These are phyloP conservation scores for Hypoxylon rickii DNA, from an alignment of 495 filamentous ascomycete genomes.

Conservation along the genomic window DNA sequence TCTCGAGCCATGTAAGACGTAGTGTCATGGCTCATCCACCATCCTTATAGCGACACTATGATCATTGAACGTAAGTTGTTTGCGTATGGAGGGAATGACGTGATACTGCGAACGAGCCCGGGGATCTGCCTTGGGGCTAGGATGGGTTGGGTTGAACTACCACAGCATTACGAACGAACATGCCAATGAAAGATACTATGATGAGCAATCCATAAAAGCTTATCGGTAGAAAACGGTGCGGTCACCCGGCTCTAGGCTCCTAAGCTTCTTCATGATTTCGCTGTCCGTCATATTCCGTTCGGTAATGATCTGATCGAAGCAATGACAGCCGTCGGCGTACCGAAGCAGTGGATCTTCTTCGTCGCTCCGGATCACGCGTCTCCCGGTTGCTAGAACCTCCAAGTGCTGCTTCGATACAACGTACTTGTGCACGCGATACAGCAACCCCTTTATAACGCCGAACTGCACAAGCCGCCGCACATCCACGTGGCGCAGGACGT, in stretches of 20 bases:
- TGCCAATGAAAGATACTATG: no score
- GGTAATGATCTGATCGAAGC: slow-evolving; percentile 89
- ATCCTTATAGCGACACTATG: no score
- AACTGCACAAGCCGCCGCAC: slow-evolving; percentile 91
- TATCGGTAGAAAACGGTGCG: slow-evolving; percentile 56
- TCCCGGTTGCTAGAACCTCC: slow-evolving; percentile 46
- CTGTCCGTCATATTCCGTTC: slow-evolving; percentile 66
- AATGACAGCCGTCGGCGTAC: slow-evolving; percentile 81
- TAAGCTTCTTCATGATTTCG: slow-evolving; percentile 58
- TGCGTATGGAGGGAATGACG: no score
- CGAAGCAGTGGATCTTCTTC: slow-evolving; percentile 52
- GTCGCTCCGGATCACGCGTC: slow-evolving; percentile 39
- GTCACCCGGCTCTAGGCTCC: slow-evolving; percentile 51
- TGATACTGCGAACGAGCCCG: no score
- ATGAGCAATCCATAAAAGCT: no score
- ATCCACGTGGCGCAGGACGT: slow-evolving; percentile 73
- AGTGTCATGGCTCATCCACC: no score
- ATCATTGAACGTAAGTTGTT: no score
- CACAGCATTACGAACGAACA: no score
- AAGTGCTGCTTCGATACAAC: slow-evolving; percentile 66
- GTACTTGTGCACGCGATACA: slow-evolving; percentile 95
- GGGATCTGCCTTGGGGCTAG: no score
- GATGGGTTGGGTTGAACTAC: no score
- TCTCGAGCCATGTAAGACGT: no score
- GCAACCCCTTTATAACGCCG: slow-evolving; percentile 89